Conservation (phyloP, 257 asterid species). For the Solanum appendiculatum region DNA sequence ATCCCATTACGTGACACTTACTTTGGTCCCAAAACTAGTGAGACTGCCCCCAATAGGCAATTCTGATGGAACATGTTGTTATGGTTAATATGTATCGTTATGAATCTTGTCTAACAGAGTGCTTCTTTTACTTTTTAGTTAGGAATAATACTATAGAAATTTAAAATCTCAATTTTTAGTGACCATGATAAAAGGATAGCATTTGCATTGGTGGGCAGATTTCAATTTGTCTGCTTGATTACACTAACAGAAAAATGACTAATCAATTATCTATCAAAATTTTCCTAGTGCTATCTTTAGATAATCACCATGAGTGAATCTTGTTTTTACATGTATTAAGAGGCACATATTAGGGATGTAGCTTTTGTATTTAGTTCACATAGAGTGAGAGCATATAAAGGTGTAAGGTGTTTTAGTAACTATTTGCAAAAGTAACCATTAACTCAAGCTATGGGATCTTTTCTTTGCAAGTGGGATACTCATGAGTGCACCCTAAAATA, state of each 20-base stretch:
- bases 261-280: not conserved
- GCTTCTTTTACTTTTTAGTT: not conserved
- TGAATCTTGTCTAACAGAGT: not conserved
- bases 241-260: not conserved
- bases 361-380: not conserved
- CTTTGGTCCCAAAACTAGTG: constrained; percentile 15
- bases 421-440: not conserved
- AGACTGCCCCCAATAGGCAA: not conserved
- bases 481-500: not conserved
- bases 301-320: not conserved
- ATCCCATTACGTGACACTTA: constrained; percentile 21
- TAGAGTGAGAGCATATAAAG: not conserved
- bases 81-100: not conserved
- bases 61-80: not conserved
- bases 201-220: not conserved
- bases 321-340: not conserved
- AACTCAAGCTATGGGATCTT: not conserved
- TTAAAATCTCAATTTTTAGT: not conserved
- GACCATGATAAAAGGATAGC: not conserved
- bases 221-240: not conserved
- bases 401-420: not conserved
- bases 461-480: not conserved
- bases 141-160: not conserved
- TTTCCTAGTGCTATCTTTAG: not conserved
- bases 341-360: not conserved